phyloP scores from a whole-genome alignment of 163 green algal species.

The Picocystis sp. region DNA sequence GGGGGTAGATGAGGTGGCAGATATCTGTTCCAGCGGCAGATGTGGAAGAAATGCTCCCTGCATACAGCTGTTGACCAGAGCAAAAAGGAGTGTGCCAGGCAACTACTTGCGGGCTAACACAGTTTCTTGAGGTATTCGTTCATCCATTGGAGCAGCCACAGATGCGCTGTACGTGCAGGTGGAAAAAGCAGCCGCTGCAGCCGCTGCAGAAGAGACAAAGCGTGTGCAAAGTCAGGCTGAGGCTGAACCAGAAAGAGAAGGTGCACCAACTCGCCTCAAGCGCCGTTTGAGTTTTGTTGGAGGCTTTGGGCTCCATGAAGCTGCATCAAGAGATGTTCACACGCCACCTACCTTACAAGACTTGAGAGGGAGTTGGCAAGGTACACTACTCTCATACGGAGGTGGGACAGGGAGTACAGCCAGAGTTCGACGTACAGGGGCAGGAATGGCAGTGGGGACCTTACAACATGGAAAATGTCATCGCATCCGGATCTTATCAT shows the following conservation, averaged over 20 bases:
- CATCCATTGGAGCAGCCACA: not conserved
- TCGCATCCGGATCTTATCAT: constrained; percentile 37
- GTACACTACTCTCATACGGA: constrained; percentile 48
- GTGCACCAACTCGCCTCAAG: too few relatives aligned
- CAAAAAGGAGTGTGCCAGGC: constrained; percentile 19
- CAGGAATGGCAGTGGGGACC: constrained; percentile 50
- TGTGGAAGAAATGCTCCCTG: constrained; percentile 68
- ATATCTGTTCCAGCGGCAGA: constrained; percentile 50
- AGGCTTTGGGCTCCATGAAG: not conserved
- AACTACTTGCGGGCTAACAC: constrained; percentile 43
- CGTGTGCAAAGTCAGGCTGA: constrained; percentile 1
- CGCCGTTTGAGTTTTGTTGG: too few relatives aligned
- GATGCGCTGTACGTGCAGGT: not conserved
- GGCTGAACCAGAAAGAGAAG: constrained; percentile 1
- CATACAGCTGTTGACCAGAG: constrained; percentile 47
- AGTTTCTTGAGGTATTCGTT: constrained; percentile 39
- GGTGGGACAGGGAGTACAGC: constrained; percentile 30
- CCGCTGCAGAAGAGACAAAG: constrained; percentile 1
- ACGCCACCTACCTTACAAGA: constrained; percentile 52
- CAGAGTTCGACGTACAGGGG: constrained; percentile 58
- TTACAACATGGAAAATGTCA: constrained; percentile 39
- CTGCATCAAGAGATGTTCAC: not conserved
- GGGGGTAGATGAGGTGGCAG: constrained; percentile 18
- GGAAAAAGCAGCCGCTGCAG: constrained; percentile 2
- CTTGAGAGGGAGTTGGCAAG: constrained; percentile 51